phyloP scores from a whole-genome alignment of 2,329 filamentous ascomycete genomes.

The Nigrospora osmanthi region DNA sequence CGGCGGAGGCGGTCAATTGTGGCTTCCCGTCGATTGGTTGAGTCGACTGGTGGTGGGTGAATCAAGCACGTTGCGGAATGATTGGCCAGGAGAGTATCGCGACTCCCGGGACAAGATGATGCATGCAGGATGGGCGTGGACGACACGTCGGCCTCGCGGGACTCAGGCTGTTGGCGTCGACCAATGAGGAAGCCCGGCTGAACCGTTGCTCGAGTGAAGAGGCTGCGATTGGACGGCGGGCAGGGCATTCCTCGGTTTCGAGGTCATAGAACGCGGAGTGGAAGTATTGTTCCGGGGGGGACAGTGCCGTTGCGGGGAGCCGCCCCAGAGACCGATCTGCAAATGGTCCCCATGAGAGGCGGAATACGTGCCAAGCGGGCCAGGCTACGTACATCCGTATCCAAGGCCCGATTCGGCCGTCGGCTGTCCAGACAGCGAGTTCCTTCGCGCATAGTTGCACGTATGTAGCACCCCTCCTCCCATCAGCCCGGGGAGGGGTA shows the following conservation, averaged over 20 bases:
- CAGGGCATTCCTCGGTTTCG: not conserved
- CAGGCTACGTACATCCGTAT: too few relatives aligned
- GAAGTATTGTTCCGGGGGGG: not conserved
- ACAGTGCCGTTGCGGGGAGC: not conserved
- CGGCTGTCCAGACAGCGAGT: too few relatives aligned
- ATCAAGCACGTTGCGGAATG: not conserved
- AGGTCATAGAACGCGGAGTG: not conserved
- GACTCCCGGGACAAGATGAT: not conserved
- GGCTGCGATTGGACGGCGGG: not conserved
- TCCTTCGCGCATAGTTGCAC: too few relatives aligned
- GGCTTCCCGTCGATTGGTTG: too few relatives aligned
- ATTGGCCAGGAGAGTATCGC: not conserved
- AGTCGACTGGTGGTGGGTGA: not conserved
- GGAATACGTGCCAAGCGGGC: too few relatives aligned
- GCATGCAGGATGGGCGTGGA: not conserved
- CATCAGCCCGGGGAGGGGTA: too few relatives aligned
- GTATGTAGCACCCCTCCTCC: too few relatives aligned
- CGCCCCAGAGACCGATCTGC: too few relatives aligned
- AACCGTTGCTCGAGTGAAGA: not conserved
- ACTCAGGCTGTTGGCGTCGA: not conserved
- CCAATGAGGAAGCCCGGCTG: not conserved
- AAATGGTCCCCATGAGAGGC: too few relatives aligned
- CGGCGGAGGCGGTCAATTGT: too few relatives aligned
- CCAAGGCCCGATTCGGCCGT: too few relatives aligned
- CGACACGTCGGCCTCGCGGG: too few relatives aligned